These are phyloP conservation scores for Syncephalis plumigaleata DNA, from an alignment of 371 early-diverging fungal species.

Conservation along the genomic window DNA sequence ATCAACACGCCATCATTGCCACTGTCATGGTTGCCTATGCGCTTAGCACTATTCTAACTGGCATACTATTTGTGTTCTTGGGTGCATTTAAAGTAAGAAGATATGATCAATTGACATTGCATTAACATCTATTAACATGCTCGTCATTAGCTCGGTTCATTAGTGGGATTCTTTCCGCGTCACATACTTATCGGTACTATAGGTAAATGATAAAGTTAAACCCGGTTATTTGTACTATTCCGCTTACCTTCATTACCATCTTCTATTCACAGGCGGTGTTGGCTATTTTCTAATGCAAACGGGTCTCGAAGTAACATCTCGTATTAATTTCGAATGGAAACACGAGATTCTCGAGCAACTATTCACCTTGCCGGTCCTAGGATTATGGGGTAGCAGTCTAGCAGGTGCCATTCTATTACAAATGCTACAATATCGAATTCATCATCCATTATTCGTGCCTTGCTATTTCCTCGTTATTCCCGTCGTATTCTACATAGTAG, in stretches of 20 bases:
- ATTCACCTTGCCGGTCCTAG: slow-evolving; percentile 29
- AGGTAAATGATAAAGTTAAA: slow-evolving; percentile 21
- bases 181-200: slow-evolving; percentile 92
- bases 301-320: slow-evolving; percentile 75
- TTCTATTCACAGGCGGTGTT: slow-evolving; percentile 39
- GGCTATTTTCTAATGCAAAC: slow-evolving; percentile 88
- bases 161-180: slow-evolving; percentile 86
- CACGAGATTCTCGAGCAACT: slow-evolving; percentile 35
- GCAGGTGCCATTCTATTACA: slow-evolving; percentile 48
- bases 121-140: not conserved
- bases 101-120: slow-evolving; percentile 11
- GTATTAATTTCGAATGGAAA: slow-evolving; percentile 27
- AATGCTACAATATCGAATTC: slow-evolving; percentile 18
- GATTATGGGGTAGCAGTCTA: slow-evolving; percentile 67
- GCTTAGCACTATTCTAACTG: slow-evolving; percentile 67
- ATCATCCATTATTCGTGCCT: slow-evolving; percentile 70
- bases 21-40: slow-evolving; percentile 85
- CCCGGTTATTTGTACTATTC: not conserved
- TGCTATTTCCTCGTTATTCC: slow-evolving; percentile 71
- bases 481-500: slow-evolving; percentile 46
- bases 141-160: slow-evolving; percentile 29
- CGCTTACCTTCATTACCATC: not conserved
- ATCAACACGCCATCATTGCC: slow-evolving; percentile 50
- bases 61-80: slow-evolving; percentile 67
- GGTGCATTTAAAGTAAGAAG: slow-evolving; percentile 56